Conservation (phyloP, 2,329 filamentous ascomycete genomes). For the Tolypocladium guangdongense region DNA sequence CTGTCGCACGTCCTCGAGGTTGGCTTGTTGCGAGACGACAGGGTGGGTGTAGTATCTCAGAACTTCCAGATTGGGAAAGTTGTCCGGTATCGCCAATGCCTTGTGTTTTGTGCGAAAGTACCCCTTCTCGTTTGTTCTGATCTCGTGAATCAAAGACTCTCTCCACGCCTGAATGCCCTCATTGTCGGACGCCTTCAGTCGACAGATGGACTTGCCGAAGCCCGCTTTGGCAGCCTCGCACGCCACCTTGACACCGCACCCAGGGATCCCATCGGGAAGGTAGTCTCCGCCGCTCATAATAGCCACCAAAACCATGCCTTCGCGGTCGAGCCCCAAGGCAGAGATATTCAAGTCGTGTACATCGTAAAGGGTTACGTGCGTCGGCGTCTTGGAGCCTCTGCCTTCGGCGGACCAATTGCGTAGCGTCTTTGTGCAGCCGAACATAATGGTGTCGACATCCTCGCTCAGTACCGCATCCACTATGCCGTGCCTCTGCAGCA, state of each 20-base stretch:
- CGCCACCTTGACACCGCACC: slow-evolving; percentile 78
- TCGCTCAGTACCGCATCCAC: slow-evolving; percentile 93
- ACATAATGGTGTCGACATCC: slow-evolving; percentile 97
- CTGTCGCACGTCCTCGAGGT: slow-evolving; percentile 13
- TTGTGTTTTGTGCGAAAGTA: slow-evolving; percentile 70
- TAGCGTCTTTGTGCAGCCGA: slow-evolving; percentile 70
- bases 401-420: slow-evolving; percentile 75
- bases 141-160: slow-evolving; percentile 58
- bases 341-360: slow-evolving; percentile 39
- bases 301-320: slow-evolving; percentile 89
- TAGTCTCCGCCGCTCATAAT: slow-evolving; percentile 96
- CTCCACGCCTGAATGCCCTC: slow-evolving; percentile 59
- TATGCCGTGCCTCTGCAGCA: slow-evolving; percentile 68
- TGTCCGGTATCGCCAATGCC: slow-evolving; percentile 61
- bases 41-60: slow-evolving; percentile 83
- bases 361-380: slow-evolving; percentile 78
- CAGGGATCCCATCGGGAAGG: slow-evolving; percentile 73
- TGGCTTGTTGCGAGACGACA: slow-evolving; percentile 59
- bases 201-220: slow-evolving; percentile 68
- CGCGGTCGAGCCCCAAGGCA: slow-evolving; percentile 56
- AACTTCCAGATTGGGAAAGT: slow-evolving; percentile 71
- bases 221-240: slow-evolving; percentile 84
- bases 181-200: slow-evolving; percentile 47
- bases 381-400: slow-evolving; percentile 55
- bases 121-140: slow-evolving; percentile 73